A percentile compares a stretch with the other conserved stretches of the same genome.
phyloP scores from a whole-genome alignment of 2,329 filamentous ascomycete genomes.

The Aspergillus hortae region DNA sequence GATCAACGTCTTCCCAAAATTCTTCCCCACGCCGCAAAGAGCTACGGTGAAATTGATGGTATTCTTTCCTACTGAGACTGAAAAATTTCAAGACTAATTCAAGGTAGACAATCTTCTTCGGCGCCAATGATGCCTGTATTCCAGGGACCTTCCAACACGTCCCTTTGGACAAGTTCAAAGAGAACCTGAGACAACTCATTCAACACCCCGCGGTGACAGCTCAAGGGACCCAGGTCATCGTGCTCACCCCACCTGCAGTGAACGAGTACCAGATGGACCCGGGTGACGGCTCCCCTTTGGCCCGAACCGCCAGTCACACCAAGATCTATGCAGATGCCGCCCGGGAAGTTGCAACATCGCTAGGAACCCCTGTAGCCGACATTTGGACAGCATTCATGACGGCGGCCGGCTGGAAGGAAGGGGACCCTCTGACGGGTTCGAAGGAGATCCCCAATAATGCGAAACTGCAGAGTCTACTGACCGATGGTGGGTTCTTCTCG shows the following conservation, averaged over 20 bases:
- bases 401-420: constrained; percentile 52
- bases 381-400: constrained; percentile 77
- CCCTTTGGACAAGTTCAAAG: constrained; percentile 68
- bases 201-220: constrained; percentile 65
- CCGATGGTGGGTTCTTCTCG: constrained; percentile 49
- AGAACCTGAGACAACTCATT: constrained; percentile 69
- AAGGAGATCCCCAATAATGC: constrained; percentile 57
- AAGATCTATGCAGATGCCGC: constrained; percentile 65
- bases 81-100: too few species aligned
- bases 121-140: constrained; percentile 83
- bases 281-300: constrained; percentile 45
- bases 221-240: constrained; percentile 71
- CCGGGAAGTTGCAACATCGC: constrained; percentile 56
- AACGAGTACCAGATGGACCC: constrained; percentile 68
- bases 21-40: constrained; percentile 65
- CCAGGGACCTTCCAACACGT: constrained; percentile 70
- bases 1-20: constrained; percentile 62
- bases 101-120: constrained; percentile 70
- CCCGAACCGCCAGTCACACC: constrained; percentile 58
- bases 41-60: constrained; percentile 46
- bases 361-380: constrained; percentile 65
- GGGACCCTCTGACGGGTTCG: constrained; percentile 52
- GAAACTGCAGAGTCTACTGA: constrained; percentile 49
- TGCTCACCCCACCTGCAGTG: constrained; percentile 74
- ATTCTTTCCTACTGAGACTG: neutral